phyloP scores from a whole-genome alignment of 768 basidiomycete species.

The Phanerochaete sordida region DNA sequence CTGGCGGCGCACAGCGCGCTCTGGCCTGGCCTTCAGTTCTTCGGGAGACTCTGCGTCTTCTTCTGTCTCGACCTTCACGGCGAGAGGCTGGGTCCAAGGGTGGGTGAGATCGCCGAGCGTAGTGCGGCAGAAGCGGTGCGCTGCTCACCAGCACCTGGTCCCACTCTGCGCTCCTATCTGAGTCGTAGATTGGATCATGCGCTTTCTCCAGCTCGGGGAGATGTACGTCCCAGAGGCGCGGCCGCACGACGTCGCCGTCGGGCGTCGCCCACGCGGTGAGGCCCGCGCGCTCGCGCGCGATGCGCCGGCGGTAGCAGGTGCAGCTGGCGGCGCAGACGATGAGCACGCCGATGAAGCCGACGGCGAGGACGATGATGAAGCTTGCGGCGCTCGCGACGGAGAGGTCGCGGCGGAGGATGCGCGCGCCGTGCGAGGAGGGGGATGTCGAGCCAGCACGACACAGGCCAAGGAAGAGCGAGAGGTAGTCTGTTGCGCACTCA shows the following conservation, averaged over 20 bases:
- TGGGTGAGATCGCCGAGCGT: neutral
- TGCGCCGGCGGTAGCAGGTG: neutral
- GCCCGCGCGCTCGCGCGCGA: neutral
- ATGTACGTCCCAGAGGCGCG: slow-evolving; percentile 5
- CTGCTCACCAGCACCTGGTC: neutral
- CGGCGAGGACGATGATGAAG: slow-evolving; percentile 10
- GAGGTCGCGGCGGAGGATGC: slow-evolving; percentile 5
- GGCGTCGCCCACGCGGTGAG: neutral
- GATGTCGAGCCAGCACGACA: no score
- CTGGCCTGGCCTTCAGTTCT: neutral
- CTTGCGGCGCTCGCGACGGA: slow-evolving; percentile 9
- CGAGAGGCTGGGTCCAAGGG: slow-evolving; percentile 1
- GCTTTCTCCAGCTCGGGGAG: neutral
- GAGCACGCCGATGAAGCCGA: slow-evolving; percentile 8
- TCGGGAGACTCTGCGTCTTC: neutral
- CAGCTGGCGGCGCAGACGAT: slow-evolving; percentile 5
- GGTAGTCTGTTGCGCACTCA: no score
- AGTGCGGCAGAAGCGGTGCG: neutral
- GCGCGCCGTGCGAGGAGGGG: neutral
- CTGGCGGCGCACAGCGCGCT: neutral
- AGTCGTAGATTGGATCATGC: no score
- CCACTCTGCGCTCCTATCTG: neutral
- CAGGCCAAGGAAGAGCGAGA: no score
- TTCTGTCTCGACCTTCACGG: neutral
- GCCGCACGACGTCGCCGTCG: neutral